A percentile compares a stretch with the other conserved stretches of the same genome.
Evolutionary conservation across 768 basidiomycete species (phyloP).

Genomic region (Tulasnella sp.): DNA sequence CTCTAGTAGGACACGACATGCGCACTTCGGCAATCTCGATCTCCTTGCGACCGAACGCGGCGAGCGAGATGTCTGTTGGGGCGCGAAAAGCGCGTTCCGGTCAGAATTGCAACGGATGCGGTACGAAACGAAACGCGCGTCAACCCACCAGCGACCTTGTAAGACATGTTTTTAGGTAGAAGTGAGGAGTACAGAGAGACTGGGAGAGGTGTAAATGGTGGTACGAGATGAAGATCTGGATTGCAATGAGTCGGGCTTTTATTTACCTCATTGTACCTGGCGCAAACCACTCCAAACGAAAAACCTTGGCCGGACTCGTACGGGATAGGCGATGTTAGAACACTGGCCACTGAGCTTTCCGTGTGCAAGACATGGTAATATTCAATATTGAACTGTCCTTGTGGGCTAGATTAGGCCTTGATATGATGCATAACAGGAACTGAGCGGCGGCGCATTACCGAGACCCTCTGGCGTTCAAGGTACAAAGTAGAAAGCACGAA

Average conservation of each 20-base stretch:
- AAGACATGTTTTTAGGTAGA: slow-evolving; percentile 28
- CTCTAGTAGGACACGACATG: slow-evolving; percentile 21
- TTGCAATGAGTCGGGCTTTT: slow-evolving; percentile 8
- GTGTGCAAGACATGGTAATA: too few relatives aligned
- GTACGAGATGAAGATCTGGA: slow-evolving; percentile 7
- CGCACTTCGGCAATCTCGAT: slow-evolving; percentile 96
- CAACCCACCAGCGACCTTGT: slow-evolving; percentile 34
- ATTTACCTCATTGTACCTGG: slow-evolving; percentile 5
- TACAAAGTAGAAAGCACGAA: too few relatives aligned
- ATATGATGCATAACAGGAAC: too few relatives aligned
- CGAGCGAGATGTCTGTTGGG: slow-evolving; percentile 80
- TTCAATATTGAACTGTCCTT: too few relatives aligned
- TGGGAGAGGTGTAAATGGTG: slow-evolving; percentile 19
- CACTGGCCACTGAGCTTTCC: too few relatives aligned
- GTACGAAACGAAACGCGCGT: slow-evolving; percentile 29
- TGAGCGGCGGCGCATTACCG: too few relatives aligned
- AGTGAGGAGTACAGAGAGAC: slow-evolving; percentile 30
- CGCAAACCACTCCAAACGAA: background rate
- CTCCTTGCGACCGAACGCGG: slow-evolving; percentile 99
- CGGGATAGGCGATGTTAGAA: too few relatives aligned
- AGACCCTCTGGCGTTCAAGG: too few relatives aligned
- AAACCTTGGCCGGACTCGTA: background rate
- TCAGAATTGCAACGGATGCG: background rate
- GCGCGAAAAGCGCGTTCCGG: slow-evolving; percentile 29
- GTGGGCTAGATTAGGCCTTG: too few relatives aligned